Evolutionary conservation across 371 early-diverging fungal species (phyloP).

Genomic region (Syncephalis plumigaleata): DNA sequence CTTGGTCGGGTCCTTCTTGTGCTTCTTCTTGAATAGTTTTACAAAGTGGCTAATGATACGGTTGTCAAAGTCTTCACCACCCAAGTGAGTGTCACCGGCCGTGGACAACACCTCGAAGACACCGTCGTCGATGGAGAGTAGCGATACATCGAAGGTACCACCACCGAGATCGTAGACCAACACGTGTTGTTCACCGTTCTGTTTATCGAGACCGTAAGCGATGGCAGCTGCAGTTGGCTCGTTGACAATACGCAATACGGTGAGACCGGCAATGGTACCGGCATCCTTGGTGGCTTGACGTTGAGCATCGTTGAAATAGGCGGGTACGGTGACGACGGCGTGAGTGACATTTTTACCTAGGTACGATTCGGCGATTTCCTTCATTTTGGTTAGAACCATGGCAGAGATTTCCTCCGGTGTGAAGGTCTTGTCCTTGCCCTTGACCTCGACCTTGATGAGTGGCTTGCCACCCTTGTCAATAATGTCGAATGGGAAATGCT

Average conservation of each 20-base stretch:
- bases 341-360: constrained; percentile 78
- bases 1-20: constrained; percentile 42
- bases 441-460: constrained; percentile 62
- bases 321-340: constrained; percentile 96
- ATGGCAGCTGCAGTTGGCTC: constrained; percentile 94
- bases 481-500: constrained; percentile 83
- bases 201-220: constrained; percentile 72
- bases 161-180: constrained; percentile 93
- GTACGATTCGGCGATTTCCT: constrained; percentile 92
- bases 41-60: constrained; percentile 63
- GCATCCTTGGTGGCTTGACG: constrained; percentile 73
- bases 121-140: constrained; percentile 73
- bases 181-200: constrained; percentile 46
- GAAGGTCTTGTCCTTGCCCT: constrained; percentile 77
- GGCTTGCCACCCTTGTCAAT: constrained; percentile 68
- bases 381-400: constrained; percentile 90
- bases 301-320: constrained; percentile 80
- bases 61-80: constrained; percentile 93
- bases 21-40: constrained; percentile 55
- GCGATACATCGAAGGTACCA: constrained; percentile 90
- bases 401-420: constrained; percentile 93
- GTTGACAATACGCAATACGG: constrained; percentile 69
- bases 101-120: constrained; percentile 76
- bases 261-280: constrained; percentile 57
- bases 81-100: constrained; percentile 85